Evolutionary conservation across 2,329 filamentous ascomycete genomes (phyloP), one percentile per base, ranked within the genome.

Genomic region (Parasarocladium wereldwijsianum): DNA sequence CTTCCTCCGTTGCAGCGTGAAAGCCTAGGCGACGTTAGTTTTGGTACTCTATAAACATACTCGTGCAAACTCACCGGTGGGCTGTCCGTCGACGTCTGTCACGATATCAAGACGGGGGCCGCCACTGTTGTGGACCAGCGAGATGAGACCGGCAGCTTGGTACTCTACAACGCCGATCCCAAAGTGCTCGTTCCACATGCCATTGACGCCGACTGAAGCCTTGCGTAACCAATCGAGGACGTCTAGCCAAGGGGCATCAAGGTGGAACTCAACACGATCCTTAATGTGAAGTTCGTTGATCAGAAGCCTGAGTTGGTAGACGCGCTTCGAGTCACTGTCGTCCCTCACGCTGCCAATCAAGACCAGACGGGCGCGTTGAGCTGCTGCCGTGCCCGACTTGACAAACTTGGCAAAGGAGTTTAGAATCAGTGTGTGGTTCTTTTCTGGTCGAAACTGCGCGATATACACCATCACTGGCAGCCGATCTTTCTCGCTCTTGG

Each of bases 161-260:
- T 96, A 98, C 60, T 98, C 90, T 23, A 98, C 90, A 11, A 96
- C 86, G 2, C 90, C 90, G 35, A 98, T 98, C 14, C 90, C 90
- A 50, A 98, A 98, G 53, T 98, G 90, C 58, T 98, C 90, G 50
- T 94, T 96, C 87, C 90, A 98, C 90, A 98, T 98, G 45, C 81
- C 84, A 43, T 98, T 98, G 17, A 93, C 85, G 29, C 90, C 90
- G 2, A 98, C 70, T 12, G 74, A 87, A 4, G 80, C 76, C 37
- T 63, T 73, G 31, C 71, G 61, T 36, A 96, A 62, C 70, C 82
- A 85, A 18, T 79, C 67, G 8, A 94, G 62, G 31, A 98, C 82
- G 41, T 84, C 71, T 4, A 80, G 73, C 85, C 87, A 98, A 16
- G 80, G 74, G 1, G 84, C 86, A 50, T 98, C 86, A 33, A 85